phyloP scores from a whole-genome alignment of 352 stramenopile genomes.

The Globisporangium lucens region DNA sequence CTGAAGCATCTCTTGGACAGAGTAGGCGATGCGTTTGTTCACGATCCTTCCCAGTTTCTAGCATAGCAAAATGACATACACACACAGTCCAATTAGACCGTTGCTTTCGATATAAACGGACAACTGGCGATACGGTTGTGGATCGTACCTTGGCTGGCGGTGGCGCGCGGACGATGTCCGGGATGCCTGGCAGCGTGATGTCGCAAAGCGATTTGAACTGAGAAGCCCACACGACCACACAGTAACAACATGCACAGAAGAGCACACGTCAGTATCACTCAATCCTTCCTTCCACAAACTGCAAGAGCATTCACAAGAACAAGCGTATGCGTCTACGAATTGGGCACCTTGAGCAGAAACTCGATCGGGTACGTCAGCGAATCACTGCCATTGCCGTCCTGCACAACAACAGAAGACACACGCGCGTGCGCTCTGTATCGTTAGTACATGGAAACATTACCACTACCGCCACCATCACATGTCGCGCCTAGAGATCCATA shows the following conservation, averaged over 20 bases:
- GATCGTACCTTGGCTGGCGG: slow-evolving; percentile 29
- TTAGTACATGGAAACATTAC: neutral
- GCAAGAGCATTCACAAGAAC: neutral
- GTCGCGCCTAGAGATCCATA: neutral
- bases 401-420: neutral
- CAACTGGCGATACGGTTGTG: no score
- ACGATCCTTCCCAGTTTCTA: slow-evolving; percentile 42
- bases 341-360: slow-evolving; percentile 44
- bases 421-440: neutral
- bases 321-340: neutral
- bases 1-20: slow-evolving; percentile 58
- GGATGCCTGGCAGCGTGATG: slow-evolving; percentile 31
- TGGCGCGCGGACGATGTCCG: slow-evolving; percentile 43
- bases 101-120: no score
- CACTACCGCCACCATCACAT: neutral
- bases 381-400: slow-evolving; percentile 17
- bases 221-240: neutral
- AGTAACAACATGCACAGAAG: neutral
- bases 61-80: no score
- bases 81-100: no score
- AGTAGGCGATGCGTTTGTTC: slow-evolving; percentile 58
- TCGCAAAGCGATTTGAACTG: slow-evolving; percentile 64
- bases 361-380: slow-evolving; percentile 59
- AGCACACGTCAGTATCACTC: neutral
- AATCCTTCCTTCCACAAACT: neutral